These are phyloP conservation scores for Thelonectria rubi DNA, from an alignment of 2,329 filamentous ascomycete genomes.

Conservation along the genomic window DNA sequence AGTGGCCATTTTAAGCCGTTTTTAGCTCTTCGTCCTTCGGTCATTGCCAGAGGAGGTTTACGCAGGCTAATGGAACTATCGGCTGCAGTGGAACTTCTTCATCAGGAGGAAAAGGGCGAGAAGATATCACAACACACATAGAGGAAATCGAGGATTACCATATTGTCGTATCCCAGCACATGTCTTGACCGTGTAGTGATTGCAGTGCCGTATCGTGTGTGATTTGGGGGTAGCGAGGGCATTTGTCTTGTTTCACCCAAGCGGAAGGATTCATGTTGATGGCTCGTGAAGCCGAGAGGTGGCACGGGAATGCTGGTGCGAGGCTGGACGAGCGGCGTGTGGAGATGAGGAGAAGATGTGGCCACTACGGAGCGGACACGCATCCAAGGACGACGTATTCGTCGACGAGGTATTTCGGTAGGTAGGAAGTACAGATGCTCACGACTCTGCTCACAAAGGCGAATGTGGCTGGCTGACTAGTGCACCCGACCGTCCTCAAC, in stretches of 20 bases:
- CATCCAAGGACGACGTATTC: not conserved
- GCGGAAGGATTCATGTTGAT: not conserved
- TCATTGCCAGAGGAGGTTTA: slow-evolving; percentile 30
- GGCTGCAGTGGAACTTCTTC: slow-evolving; percentile 22
- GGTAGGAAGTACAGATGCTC: not conserved
- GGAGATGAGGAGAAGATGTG: not conserved
- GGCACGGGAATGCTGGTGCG: not conserved
- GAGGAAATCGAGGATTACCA: slow-evolving; percentile 34
- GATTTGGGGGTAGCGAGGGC: too few relatives aligned
- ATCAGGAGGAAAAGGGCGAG: slow-evolving; percentile 25
- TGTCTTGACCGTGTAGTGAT: not conserved
- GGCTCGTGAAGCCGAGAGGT: not conserved
- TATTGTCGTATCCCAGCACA: slow-evolving; percentile 12
- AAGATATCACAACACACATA: slow-evolving; percentile 31
- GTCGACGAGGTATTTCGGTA: too few relatives aligned
- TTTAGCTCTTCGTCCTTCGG: slow-evolving; percentile 20
- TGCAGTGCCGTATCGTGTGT: not conserved
- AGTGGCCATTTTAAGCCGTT: slow-evolving; percentile 21
- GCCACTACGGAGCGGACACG: slow-evolving; percentile 19
- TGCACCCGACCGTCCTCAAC: not conserved
- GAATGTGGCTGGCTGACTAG: slow-evolving; percentile 3
- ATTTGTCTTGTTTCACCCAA: too few relatives aligned
- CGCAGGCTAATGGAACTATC: slow-evolving; percentile 28
- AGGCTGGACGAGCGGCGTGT: slow-evolving; percentile 7
- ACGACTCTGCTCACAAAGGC: slow-evolving; percentile 2